Evolutionary conservation across 495 filamentous ascomycete species (phyloP).

Genomic region (Talaromyces proteolyticus): DNA sequence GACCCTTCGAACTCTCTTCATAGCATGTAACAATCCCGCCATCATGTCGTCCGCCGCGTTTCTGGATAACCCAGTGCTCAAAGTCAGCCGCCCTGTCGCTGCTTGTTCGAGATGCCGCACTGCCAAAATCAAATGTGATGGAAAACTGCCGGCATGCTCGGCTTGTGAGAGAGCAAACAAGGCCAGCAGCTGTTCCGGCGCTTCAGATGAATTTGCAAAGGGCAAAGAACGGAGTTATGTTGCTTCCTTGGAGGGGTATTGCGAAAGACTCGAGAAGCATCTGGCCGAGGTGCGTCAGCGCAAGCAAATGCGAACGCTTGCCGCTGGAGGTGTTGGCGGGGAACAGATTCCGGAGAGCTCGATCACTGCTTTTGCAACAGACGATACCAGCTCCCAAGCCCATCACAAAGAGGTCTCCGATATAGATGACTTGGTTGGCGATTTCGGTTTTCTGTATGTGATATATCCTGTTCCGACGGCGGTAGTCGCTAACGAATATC

Average conservation of each 20-base stretch:
- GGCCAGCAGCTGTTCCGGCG: conserved; percentile 78
- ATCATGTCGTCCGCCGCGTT: conserved; percentile 29
- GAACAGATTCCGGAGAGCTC: conserved; percentile 50
- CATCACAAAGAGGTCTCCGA: conserved; percentile 61
- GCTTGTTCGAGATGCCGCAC: conserved; percentile 88
- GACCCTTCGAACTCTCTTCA: neutral
- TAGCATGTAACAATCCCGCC: conserved; percentile 14
- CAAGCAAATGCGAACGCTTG: conserved; percentile 53
- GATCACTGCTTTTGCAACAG: conserved; percentile 35
- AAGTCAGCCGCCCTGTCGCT: conserved; percentile 86
- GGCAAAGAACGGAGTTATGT: conserved; percentile 96
- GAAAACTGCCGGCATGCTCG: conserved; percentile 87
- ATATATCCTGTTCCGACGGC: neutral
- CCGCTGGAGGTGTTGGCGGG: conserved; percentile 46
- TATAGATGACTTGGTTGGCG: conserved; percentile 73
- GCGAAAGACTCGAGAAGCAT: conserved; percentile 76
- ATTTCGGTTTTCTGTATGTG: conserved; percentile 72
- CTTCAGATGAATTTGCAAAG: conserved; percentile 87
- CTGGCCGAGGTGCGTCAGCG: conserved; percentile 51
- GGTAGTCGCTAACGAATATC: conserved; percentile 7
- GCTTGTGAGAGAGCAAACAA: conserved; percentile 84
- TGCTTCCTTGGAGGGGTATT: conserved; percentile 78
- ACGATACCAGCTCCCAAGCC: conserved; percentile 25
- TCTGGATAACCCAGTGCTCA: conserved; percentile 70
- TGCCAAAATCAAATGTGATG: conserved; percentile 95